Base-by-base conservation (phyloP, 305 asterid genomes). In the Fraxinus latifolia region DNA sequence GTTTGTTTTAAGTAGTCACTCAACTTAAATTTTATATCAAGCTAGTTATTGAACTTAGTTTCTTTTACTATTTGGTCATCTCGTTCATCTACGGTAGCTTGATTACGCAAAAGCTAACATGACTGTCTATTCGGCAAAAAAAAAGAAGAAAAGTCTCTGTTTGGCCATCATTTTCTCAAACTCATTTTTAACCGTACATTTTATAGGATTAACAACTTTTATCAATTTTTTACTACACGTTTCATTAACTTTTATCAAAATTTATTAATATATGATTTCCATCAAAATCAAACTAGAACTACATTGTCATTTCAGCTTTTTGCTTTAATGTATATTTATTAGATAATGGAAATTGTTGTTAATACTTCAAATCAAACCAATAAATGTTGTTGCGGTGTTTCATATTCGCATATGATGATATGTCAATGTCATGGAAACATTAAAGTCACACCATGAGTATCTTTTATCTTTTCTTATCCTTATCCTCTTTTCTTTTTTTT, bases 1-100 rank as follows among this genome's bases (percentile, higher is more conserved):
- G 17, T 82, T 82, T 86, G 58, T 17, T 86, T 77, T 81, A 23
- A 53, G 8, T 62, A 19, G 31, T 19, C 71, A 62, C 4, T 62
- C 7, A 62, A 8, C 71, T 62, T 0, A 62, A 17, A 55, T 19
- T 12, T 12, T 44, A 44, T 44, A 44, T 1, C 55, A 44, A 44
- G n/a, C 55, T 12, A 12, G 17, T 12, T 12, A 44, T 11, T 11
- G 53, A 42, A 42, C 53, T 42, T 42, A 11, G n/a, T 12, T 42
- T 12, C n/a, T 42, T 42, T 42, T 42, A 42, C 53, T 0, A 11
- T 3, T 44, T 44, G n/a, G 53, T 11, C 53, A 44, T 42, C 15
- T 11, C 14, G 3, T 42, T 42, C n/a, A 39, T 39, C 47, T 2
- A 2, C 14, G 14, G 3, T 8, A 8, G 3, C 14, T 39, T 8